Evolutionary conservation across 768 basidiomycete species (phyloP).

Genomic region (Boletus tylopilopsis): DNA sequence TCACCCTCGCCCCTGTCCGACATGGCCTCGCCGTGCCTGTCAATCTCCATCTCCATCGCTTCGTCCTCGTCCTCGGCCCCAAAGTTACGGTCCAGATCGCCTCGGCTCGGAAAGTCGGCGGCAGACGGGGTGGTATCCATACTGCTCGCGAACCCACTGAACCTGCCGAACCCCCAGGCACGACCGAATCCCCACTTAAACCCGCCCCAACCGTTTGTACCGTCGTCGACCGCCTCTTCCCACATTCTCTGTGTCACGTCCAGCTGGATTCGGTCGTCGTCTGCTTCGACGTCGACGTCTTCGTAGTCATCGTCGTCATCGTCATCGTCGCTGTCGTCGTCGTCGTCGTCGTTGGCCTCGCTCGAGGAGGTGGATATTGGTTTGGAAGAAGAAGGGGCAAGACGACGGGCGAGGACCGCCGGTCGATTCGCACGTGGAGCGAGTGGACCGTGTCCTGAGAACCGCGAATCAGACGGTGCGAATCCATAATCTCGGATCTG

Average conservation of each 20-base stretch:
- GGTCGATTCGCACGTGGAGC: conserved; percentile 39
- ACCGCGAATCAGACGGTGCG: conserved; percentile 38
- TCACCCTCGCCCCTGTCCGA: conserved; percentile 19
- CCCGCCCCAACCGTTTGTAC: conserved; percentile 32
- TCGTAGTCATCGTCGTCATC: not conserved
- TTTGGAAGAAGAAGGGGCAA: conserved; percentile 20
- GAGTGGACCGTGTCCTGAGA: conserved; percentile 39
- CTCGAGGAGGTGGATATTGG: conserved; percentile 7
- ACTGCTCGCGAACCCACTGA: not conserved
- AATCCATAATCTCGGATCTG: conserved; percentile 53
- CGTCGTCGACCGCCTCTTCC: conserved; percentile 27
- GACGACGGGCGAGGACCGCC: conserved; percentile 26
- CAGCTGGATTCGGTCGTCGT: not conserved
- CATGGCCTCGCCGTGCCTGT: conserved; percentile 34
- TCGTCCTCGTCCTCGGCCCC: conserved; percentile 29
- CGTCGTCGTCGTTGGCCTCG: conserved; percentile 12
- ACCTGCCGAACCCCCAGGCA: conserved; percentile 33
- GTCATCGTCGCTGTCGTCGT: no score
- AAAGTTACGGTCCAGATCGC: conserved; percentile 50
- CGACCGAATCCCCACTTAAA: conserved; percentile 43
- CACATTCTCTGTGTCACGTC: conserved; percentile 6
- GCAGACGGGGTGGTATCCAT: not conserved
- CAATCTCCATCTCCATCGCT: conserved; percentile 15
- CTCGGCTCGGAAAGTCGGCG: conserved; percentile 33
- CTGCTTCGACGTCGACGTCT: conserved; percentile 10